Evolutionary conservation across 2,329 filamentous ascomycete species (phyloP), one percentile per base, ranked within the genome.

Genomic region (Gremmenia infestans): DNA sequence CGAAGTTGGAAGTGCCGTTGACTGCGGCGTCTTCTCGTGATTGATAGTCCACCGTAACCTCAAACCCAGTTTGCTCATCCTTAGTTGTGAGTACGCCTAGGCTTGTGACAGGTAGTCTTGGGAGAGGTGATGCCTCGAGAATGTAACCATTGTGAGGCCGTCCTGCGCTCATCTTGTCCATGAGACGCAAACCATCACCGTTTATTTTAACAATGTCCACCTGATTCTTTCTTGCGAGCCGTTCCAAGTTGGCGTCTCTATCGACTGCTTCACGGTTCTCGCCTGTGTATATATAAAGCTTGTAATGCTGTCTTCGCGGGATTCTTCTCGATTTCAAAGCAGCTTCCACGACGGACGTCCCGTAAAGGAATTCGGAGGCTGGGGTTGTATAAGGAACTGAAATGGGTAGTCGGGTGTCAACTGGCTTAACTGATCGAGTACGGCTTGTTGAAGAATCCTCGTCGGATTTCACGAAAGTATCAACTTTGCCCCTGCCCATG

Each of bases 301-400:
- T 88, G 75, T 97, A 96, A 2, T 96, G 73, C 66, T 89, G 85
- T 55, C 94, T 85, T 36, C 83, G 79, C 11, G 77, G 77, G 48
- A 73, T 70, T 36, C 57, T 57, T 43, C 48, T 55, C 46, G 82
- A 81, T 62, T 80, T 83, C 19, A 99, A 75, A 0, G 91, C 92
- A 19, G 92, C 88, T 60, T 88, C 80, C 22, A 97, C 90, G 1
- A 89, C 85, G 2, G 88, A 89, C 46, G 81, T 82, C 5, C 94
- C 94, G 68, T 96, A 97, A 2, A 99, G 77, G 65, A 97, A 97
- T 59, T 96, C 88, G 0, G 92, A 96, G 5, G 90, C 89, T 0
- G 93, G 88, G 0, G 91, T 95, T 0, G 89, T 91, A 68, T 93
- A 86, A 1, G 84, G 82, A 17, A 88, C 78, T 6, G 67, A 64